Base-by-base conservation (phyloP, 768 basidiomycete genomes). In the Neoboletus subvelutipes region DNA sequence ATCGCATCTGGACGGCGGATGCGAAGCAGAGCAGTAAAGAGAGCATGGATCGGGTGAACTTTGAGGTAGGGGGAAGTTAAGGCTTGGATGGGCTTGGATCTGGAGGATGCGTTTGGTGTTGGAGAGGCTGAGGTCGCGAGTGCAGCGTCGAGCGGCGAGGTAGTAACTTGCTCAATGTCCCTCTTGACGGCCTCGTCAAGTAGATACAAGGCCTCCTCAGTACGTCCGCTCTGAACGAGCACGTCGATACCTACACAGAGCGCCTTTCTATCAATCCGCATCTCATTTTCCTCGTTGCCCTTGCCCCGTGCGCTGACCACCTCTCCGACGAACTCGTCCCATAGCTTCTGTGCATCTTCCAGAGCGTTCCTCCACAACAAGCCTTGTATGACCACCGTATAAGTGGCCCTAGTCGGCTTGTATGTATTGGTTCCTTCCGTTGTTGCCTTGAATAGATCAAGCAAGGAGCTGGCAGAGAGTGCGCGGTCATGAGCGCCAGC, bases 1-100 rank as follows among this genome's bases (percentile, higher is more conserved):
- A 86, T 78, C 8, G 80, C 72, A 61, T 89, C 87, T 0, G 87
- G 86, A 4, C 88, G 81, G 31, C 77, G 72, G 20, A 77, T 76
- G 22, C 76, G 76, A 26, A 76, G 75, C 41, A 92, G 75, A 0
- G 79, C 60, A 12, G 70, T 66, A 67, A 86, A 75, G 63, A 85
- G 78, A 20, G 73, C 67, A 60, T 81, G 81, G 45, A 78, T 67
- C 1, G 63, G 67, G 45, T 69, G 65, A 8, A 60, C 63, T 37
- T 58, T 67, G 41, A 70, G 56, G 40, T 55, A 68, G 20, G 60
- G 29, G 1, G 62, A 61, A 3, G 34, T 36, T 1, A 28, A 26
- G 1, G 36, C n/a, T 40, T 26, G 55, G 17, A 24, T 22, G 17
- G 24, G n/a, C 11, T 56, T 50, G 29, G 52, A 42, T 9, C 31